These are phyloP conservation scores for Ophiostoma quercus DNA, from an alignment of 2,329 filamentous ascomycete species.

Conservation along the genomic window DNA sequence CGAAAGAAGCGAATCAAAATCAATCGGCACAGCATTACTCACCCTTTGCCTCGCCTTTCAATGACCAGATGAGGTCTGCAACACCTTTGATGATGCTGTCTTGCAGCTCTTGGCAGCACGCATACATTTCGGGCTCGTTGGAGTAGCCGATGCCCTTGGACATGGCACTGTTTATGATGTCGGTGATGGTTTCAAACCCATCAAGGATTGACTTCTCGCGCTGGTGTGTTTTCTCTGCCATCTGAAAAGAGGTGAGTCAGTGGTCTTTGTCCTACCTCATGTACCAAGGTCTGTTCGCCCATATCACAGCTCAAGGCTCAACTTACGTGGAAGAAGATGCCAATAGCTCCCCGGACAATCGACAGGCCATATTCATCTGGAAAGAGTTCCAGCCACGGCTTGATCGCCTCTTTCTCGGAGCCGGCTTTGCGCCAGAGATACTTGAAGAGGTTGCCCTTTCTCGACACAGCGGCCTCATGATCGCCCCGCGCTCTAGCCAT, in stretches of 20 bases:
- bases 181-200: conserved; percentile 22
- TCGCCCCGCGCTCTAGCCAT: conserved; percentile 19
- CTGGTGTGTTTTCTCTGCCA: conserved; percentile 20
- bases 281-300: not conserved
- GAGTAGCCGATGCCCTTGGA: conserved; percentile 17
- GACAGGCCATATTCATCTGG: conserved; percentile 23
- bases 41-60: not conserved
- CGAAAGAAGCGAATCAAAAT: not conserved
- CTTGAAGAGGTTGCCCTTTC: conserved; percentile 17
- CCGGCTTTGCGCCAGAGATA: conserved; percentile 23
- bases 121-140: conserved; percentile 20
- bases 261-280: not conserved
- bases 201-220: conserved; percentile 19
- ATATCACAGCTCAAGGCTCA: not conserved
- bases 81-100: conserved; percentile 18
- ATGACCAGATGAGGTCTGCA: conserved; percentile 15
- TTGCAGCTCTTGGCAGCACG: conserved; percentile 18
- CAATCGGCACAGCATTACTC: not conserved
- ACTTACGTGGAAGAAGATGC: conserved; percentile 21
- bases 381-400: conserved; percentile 22
- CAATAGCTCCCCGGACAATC: conserved; percentile 20
- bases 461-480: conserved; percentile 11
- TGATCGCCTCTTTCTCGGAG: conserved; percentile 14
- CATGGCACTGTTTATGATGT: conserved; percentile 21
- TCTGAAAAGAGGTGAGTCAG: not conserved